Conservation (phyloP, 2,329 filamentous ascomycete species). For the Xylaria sp. region DNA sequence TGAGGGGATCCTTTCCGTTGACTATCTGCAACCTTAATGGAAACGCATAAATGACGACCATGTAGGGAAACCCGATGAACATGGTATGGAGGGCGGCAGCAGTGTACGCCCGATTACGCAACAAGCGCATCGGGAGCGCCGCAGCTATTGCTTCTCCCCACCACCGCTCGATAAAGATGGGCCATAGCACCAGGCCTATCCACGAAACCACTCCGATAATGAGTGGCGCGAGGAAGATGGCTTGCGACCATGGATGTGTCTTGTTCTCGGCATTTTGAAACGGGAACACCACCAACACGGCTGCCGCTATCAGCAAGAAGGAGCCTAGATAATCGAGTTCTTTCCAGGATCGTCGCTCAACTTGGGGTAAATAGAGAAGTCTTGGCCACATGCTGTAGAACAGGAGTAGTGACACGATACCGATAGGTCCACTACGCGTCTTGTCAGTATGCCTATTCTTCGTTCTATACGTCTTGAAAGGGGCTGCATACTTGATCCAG, state of each 20-base stretch:
- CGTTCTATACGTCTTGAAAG: background rate
- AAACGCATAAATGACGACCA: conserved; percentile 52
- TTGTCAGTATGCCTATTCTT: conserved; percentile 23
- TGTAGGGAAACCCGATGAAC: conserved; percentile 54
- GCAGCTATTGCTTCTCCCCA: conserved; percentile 41
- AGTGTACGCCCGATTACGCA: conserved; percentile 51
- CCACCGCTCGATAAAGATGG: conserved; percentile 34
- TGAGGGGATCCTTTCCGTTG: conserved; percentile 48
- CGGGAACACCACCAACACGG: conserved; percentile 59
- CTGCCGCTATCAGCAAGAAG: conserved; percentile 54
- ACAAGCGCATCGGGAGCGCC: conserved; percentile 52
- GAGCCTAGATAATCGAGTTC: conserved; percentile 58
- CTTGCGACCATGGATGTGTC: conserved; percentile 44
- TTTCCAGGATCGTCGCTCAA: conserved; percentile 47
- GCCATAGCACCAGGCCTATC: conserved; percentile 46
- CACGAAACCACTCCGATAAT: conserved; percentile 42
- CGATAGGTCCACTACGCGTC: conserved; percentile 52
- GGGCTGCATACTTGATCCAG: conserved; percentile 58
- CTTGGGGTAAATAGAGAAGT: conserved; percentile 41
- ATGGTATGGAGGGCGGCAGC: conserved; percentile 48
- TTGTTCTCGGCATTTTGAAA: conserved; percentile 55
- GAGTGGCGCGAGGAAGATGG: conserved; percentile 47
- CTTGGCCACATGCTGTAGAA: conserved; percentile 57
- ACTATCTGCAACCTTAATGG: conserved; percentile 55
- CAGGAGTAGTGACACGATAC: conserved; percentile 47